Percentiles rank a stretch among this genome's conserved stretches.
These are phyloP conservation scores for Gossypium rotundifolium DNA, from an alignment of 345 rosid species.

Conservation along the genomic window DNA sequence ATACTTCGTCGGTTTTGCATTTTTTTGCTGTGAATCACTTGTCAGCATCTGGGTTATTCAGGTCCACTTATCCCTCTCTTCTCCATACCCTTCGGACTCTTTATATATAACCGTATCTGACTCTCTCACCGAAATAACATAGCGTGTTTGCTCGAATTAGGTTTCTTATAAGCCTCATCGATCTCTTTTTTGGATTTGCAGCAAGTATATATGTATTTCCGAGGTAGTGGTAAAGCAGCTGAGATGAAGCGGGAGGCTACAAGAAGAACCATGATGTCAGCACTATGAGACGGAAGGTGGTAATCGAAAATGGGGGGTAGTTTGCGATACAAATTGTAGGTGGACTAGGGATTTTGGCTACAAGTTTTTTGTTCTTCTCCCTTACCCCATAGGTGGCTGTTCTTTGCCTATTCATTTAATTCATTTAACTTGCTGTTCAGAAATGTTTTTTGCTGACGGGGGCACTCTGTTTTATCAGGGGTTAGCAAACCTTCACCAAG, in stretches of 20 bases:
- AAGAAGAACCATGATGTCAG: slow-evolving; percentile 64
- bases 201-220: slow-evolving; percentile 96
- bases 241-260: slow-evolving; percentile 79
- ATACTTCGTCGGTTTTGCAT: slow-evolving; percentile 80
- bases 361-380: background rate
- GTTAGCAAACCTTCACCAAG: background rate
- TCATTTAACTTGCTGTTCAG: background rate
- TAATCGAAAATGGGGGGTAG: background rate
- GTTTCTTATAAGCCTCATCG: background rate
- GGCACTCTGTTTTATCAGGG: background rate
- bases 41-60: slow-evolving; percentile 98
- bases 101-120: background rate
- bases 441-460: background rate
- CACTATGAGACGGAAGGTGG: slow-evolving; percentile 36
- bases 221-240: slow-evolving; percentile 88
- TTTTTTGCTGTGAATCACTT: slow-evolving; percentile 67
- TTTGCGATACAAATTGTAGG: background rate
- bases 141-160: too few relatives aligned
- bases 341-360: background rate
- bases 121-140: background rate
- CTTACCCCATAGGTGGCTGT: background rate
- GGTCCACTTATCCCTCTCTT: slow-evolving; percentile 39
- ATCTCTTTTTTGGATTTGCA: slow-evolving; percentile 30
- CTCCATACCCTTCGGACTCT: background rate
- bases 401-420: slow-evolving; percentile 2